Conservation (phyloP, 2,329 filamentous ascomycete species). For the Arthrobotrys pseudoclavata region DNA sequence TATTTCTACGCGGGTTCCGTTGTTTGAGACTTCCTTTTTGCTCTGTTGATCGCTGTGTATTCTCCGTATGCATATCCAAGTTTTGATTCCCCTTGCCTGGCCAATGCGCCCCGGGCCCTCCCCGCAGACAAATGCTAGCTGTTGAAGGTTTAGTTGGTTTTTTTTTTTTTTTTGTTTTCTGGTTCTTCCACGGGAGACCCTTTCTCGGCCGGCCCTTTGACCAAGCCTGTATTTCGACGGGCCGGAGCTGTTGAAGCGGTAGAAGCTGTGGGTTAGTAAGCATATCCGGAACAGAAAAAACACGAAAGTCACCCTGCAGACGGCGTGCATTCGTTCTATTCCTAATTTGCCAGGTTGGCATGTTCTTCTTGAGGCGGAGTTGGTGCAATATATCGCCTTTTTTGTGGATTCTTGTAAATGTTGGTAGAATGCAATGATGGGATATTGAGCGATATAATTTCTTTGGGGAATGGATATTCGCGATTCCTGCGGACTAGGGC, state of each 20-base stretch:
- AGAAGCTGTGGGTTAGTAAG: neutral
- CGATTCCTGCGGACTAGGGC: neutral
- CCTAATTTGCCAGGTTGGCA: constrained; percentile 2
- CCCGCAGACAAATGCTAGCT: neutral
- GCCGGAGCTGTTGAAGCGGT: constrained; percentile 1
- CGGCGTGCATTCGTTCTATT: neutral
- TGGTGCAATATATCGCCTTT: constrained; percentile 5
- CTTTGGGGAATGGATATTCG: neutral
- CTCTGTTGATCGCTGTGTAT: neutral
- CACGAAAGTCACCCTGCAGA: constrained; percentile 1
- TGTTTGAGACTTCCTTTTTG: neutral
- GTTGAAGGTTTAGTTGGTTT: neutral
- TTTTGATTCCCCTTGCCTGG: neutral
- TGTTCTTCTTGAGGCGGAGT: neutral
- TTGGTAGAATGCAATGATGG: neutral
- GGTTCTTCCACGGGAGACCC: neutral
- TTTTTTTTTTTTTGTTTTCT: neutral
- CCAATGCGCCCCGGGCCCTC: neutral
- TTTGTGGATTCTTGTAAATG: neutral
- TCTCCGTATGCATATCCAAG: constrained; percentile 11
- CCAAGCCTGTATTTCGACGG: constrained; percentile 2
- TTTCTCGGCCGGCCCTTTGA: neutral
- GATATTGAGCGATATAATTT: constrained; percentile 10
- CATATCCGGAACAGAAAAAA: neutral
- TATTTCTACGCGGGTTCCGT: constrained; percentile 20